phyloP scores from a whole-genome alignment of 2,329 filamentous ascomycete species.

The Aspergillus sp. region DNA sequence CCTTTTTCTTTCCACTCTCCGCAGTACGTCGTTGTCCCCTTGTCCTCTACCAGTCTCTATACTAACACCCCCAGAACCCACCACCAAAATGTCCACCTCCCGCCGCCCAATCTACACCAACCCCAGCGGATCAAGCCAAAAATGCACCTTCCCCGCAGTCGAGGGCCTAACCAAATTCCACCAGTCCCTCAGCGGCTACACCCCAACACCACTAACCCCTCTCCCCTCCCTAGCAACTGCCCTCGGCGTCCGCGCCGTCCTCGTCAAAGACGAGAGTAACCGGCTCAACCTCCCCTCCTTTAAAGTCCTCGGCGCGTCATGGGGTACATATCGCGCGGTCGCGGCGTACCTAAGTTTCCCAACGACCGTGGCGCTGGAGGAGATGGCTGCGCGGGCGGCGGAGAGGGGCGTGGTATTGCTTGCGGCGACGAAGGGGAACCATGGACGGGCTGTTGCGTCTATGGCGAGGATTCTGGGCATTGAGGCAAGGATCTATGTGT shows the following conservation, averaged over 20 bases:
- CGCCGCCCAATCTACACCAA: conserved; percentile 36
- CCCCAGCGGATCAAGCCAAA: conserved; percentile 23
- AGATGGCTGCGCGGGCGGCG: conserved; percentile 44
- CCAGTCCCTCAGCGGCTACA: conserved; percentile 60
- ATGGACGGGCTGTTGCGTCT: conserved; percentile 72
- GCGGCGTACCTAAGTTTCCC: conserved; percentile 50
- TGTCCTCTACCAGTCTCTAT: not conserved
- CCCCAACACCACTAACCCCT: conserved; percentile 58
- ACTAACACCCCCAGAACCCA: conserved; percentile 6
- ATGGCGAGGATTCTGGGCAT: conserved; percentile 67
- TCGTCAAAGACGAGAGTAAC: conserved; percentile 72
- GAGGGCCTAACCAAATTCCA: conserved; percentile 56
- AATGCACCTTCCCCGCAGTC: conserved; percentile 16
- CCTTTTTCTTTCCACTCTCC: not conserved
- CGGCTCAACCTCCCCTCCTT: conserved; percentile 74
- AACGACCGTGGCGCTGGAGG: conserved; percentile 48
- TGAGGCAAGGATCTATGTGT: conserved; percentile 65
- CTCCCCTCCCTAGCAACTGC: conserved; percentile 61
- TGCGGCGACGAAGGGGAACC: conserved; percentile 76
- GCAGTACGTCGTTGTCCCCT: not conserved
- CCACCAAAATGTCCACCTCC: conserved; percentile 20
- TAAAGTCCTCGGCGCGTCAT: conserved; percentile 80
- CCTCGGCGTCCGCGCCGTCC: conserved; percentile 61
- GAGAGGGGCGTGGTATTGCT: conserved; percentile 52
- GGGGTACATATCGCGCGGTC: conserved; percentile 68